These are phyloP conservation scores for Pichia sp. DNA, from an alignment of 1,139 yeast genomes.

Conservation along the genomic window DNA sequence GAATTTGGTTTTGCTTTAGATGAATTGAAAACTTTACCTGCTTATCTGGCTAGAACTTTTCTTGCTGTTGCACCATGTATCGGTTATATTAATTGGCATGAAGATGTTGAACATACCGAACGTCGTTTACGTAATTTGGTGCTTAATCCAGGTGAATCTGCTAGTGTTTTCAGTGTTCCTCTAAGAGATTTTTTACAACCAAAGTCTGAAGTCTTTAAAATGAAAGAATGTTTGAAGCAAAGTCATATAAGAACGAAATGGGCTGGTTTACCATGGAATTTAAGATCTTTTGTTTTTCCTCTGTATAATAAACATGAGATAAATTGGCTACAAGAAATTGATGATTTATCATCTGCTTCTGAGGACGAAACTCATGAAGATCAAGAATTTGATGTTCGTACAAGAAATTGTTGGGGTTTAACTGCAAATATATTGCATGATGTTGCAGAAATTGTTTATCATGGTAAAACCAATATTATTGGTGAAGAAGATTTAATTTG, in stretches of 20 bases:
- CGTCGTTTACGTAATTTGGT: constrained; percentile 29
- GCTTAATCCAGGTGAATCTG: constrained; percentile 68
- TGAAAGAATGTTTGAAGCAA: constrained; percentile 42
- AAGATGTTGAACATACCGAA: constrained; percentile 22
- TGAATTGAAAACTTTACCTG: constrained; percentile 56
- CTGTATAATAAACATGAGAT: constrained; percentile 49
- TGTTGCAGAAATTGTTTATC: constrained; percentile 53
- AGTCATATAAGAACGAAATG: constrained; percentile 42
- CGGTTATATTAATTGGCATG: constrained; percentile 48
- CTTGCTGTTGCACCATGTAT: constrained; percentile 79
- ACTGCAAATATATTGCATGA: constrained; percentile 85
- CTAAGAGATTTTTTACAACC: constrained; percentile 48
- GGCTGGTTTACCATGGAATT: constrained; percentile 67
- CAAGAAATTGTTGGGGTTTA: constrained; percentile 81
- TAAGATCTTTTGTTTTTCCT: constrained; percentile 58
- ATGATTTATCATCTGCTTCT: constrained; percentile 53
- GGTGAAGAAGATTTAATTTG: constrained; percentile 67
- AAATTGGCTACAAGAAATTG: constrained; percentile 55
- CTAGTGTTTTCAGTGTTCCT: constrained; percentile 65
- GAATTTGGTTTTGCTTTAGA: constrained; percentile 52
- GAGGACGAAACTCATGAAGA: constrained; percentile 37
- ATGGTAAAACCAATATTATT: constrained; percentile 32
- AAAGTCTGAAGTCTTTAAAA: constrained; percentile 32
- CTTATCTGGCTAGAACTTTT: constrained; percentile 72
- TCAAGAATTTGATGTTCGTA: constrained; percentile 31